Evolutionary conservation across 2,329 filamentous ascomycete genomes (phyloP).

Genomic region (Chaetomiaceae sp.): DNA sequence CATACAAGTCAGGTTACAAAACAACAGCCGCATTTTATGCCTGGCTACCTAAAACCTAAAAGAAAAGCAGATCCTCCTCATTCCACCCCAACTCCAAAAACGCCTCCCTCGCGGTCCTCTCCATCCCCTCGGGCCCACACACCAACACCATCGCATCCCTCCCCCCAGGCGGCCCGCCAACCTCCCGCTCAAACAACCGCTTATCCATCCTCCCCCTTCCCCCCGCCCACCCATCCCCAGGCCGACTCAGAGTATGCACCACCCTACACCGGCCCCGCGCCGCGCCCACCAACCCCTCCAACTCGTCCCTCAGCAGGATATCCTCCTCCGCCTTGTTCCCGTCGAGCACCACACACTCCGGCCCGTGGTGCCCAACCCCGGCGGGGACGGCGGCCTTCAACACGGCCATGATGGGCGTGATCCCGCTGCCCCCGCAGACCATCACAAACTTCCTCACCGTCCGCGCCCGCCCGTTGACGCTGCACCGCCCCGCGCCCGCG

Average conservation of each 20-base stretch:
- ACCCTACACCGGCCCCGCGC: constrained; percentile 58
- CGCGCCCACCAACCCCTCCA: constrained; percentile 57
- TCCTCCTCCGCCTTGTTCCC: constrained; percentile 75
- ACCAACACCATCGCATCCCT: constrained; percentile 64
- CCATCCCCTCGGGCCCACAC: constrained; percentile 73
- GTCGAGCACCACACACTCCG: constrained; percentile 68
- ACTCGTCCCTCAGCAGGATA: constrained; percentile 71
- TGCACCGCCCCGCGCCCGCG: constrained; percentile 60
- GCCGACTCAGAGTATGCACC: constrained; percentile 65
- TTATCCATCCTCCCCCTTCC: constrained; percentile 61
- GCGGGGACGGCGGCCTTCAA: constrained; percentile 71
- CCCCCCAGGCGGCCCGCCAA: constrained; percentile 38
- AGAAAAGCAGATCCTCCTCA: constrained; percentile 71
- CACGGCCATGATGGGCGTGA: constrained; percentile 89
- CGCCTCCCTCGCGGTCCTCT: constrained; percentile 58
- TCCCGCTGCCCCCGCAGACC: constrained; percentile 84
- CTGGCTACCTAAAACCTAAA: constrained; percentile 48
- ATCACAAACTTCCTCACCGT: constrained; percentile 68
- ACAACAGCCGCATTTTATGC: constrained; percentile 22
- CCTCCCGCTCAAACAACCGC: constrained; percentile 57
- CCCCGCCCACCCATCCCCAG: constrained; percentile 62
- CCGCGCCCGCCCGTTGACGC: constrained; percentile 53
- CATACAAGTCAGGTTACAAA: not conserved
- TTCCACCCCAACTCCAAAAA: constrained; percentile 61
- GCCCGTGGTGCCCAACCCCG: constrained; percentile 65